Evolutionary conservation across 768 basidiomycete genomes (phyloP).

Genomic region (Tubosaeta sp.): DNA sequence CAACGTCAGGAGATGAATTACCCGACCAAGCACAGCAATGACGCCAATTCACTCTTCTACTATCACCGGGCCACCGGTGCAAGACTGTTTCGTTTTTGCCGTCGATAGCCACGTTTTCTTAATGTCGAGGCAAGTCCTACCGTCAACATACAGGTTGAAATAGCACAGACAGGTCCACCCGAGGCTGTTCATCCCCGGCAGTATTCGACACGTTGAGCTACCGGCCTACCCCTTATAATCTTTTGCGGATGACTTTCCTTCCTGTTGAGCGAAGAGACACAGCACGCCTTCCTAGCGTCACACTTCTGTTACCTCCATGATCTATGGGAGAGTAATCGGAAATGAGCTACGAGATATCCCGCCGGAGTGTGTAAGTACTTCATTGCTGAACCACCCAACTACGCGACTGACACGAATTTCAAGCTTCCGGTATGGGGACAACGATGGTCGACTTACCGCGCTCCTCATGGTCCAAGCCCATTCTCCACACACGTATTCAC

Average conservation of each 20-base stretch:
- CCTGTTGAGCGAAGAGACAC: slow-evolving; percentile 16
- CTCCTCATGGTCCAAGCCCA: slow-evolving; percentile 23
- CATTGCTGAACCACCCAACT: not conserved
- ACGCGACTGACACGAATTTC: slow-evolving; percentile 7
- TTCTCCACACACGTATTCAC: slow-evolving; percentile 21
- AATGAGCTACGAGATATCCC: slow-evolving; percentile 29
- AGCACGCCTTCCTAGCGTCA: slow-evolving; percentile 13
- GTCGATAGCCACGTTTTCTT: slow-evolving; percentile 26
- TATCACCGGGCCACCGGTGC: slow-evolving; percentile 14
- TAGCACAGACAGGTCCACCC: slow-evolving; percentile 13
- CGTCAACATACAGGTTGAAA: slow-evolving; percentile 13
- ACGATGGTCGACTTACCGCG: slow-evolving; percentile 23
- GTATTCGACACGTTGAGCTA: slow-evolving; percentile 19
- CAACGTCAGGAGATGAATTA: slow-evolving; percentile 2
- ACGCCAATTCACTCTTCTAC: slow-evolving; percentile 7
- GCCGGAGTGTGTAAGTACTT: slow-evolving; percentile 23
- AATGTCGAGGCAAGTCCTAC: slow-evolving; percentile 14
- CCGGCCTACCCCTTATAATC: slow-evolving; percentile 25
- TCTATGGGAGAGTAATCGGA: slow-evolving; percentile 28
- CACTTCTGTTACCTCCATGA: slow-evolving; percentile 17
- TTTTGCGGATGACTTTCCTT: slow-evolving; percentile 14
- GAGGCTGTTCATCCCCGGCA: slow-evolving; percentile 26
- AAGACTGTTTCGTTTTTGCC: slow-evolving; percentile 8
- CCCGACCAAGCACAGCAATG: slow-evolving; percentile 21
- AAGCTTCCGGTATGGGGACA: slow-evolving; percentile 33